phyloP scores from a whole-genome alignment of 192 early-diverging fungal species.

The Dimargaris xerosporica region DNA sequence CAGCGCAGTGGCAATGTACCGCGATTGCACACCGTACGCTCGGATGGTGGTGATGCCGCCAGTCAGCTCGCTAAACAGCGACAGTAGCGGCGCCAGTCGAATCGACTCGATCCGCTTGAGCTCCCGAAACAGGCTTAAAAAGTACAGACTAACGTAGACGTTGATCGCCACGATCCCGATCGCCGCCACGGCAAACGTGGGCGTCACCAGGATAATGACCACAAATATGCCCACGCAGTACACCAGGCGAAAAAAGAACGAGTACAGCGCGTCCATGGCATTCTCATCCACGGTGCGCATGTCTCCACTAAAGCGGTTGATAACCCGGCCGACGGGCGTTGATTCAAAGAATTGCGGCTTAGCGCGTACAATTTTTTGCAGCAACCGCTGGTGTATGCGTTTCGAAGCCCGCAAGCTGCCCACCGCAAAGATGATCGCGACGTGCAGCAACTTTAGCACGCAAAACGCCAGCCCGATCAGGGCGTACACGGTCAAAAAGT shows the following conservation, averaged over 20 bases:
- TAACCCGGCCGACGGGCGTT: conserved; percentile 76
- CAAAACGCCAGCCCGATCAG: conserved; percentile 33
- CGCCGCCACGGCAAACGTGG: conserved; percentile 53
- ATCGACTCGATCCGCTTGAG: conserved; percentile 78
- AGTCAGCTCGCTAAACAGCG: conserved; percentile 71
- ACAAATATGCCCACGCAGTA: conserved; percentile 38
- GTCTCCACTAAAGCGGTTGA: conserved; percentile 81
- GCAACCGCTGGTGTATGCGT: conserved; percentile 34
- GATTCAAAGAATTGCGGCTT: conserved; percentile 80
- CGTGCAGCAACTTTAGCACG: conserved; percentile 25
- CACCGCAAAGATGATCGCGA: conserved; percentile 25
- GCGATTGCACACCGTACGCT: conserved; percentile 58
- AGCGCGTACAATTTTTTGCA: conserved; percentile 42
- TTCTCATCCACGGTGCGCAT: conserved; percentile 64
- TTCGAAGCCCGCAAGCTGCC: conserved; percentile 39
- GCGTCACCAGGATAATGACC: conserved; percentile 48
- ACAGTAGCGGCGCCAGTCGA: conserved; percentile 56
- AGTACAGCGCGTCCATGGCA: conserved; percentile 31
- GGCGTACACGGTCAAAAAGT: conserved; percentile 47
- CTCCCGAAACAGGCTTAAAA: conserved; percentile 67
- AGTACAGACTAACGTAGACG: conserved; percentile 47
- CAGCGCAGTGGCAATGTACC: conserved; percentile 46
- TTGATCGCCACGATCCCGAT: conserved; percentile 39
- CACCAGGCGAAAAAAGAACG: conserved; percentile 33
- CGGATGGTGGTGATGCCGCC: conserved; percentile 65